Evolutionary conservation across 139 green algal genomes (phyloP), one percentile per base, ranked within the genome.

Genomic region (Chlamydomonas incerta): DNA sequence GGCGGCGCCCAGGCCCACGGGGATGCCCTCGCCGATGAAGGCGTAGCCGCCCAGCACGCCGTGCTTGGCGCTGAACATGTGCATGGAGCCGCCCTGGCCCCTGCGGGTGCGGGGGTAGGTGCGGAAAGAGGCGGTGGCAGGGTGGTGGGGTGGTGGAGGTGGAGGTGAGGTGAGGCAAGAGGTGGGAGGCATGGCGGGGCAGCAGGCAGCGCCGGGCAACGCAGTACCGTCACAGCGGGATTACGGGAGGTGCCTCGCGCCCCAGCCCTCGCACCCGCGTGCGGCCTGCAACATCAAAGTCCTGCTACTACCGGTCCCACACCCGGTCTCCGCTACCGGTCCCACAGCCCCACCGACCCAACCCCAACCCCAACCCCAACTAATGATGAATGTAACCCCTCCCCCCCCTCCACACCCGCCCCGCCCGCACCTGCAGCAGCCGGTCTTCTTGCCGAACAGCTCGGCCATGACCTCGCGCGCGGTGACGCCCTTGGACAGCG

Each of bases 21-120:
- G 97, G 89, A 99, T 99, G 86, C 97, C 97, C 88, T 99, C 97
- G 20, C 93, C 97, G 87, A 99, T 99, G 92, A 99, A 99, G 15
- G 97, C 97, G 90, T 98, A 99, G 21, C 97, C 97, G 34, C 97
- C 97, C 66, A 99, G 93, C 80, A 99, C 88, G 77, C 92, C 92
- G 85, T 96, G 81, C 92, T 99, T 95, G 37, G 89, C 79, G 80
- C 92, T 95, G 91, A 99, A 99, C 93, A 99, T 98, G 93, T 99
- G 97, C 97, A 99, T 99, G 74, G 95, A 98, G 73, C 97, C 97
- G 41, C 97, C 97, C 91, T 98, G 96, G 62, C 97, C 97, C 70
- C 70, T 87, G 69, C 28, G 24, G 31, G 24, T 1, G 37, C 9
- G 37, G 46, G 21, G 1, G 15, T 46, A 20, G 4, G n/a, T 0